Base-by-base conservation (phyloP, 2,329 filamentous ascomycete species). In the Cadophora luteo-olivacea region DNA sequence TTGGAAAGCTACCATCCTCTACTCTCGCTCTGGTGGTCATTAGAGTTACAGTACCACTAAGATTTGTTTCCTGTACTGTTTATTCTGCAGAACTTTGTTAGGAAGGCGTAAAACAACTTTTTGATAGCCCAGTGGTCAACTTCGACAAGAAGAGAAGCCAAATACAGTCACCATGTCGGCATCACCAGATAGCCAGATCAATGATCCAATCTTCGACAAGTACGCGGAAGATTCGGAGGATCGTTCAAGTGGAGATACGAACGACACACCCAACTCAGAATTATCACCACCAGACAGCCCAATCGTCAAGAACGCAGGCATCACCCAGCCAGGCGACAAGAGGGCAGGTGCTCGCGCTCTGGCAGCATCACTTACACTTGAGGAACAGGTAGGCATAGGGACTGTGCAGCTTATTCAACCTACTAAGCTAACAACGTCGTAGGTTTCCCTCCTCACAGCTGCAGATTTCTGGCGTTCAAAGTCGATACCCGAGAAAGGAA, bases 391-490 rank as follows among this genome's bases (percentile, higher is more conserved):
- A 55, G 63, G 66, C 24, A 16, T n/a, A 60, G 29, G 32, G 41
- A n/a, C 22, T 9, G 49, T 49, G 38, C 22, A 33, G 48, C 14
- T 8, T 16, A 8, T 54, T 25, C 33, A 25, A 58, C 7, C 36
- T 25, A 8, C 22, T 48, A 48, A 64, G 66, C 61, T 76, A 51
- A 74, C 41, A 62, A 25, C 9, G 16, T 38, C 16, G 5, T 32
- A 89, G 85, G 82, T 89, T 51, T 88, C 87, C 3, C 79, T 89
- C 1, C 81, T 89, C 25, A 86, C 86, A 22, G 88, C 86, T 12
- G 86, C 85, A 25, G 89, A 92, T 76, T 91, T 91, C 75, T 92
- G 90, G 90, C 87, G 90, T 71, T 92, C 89, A 2, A 87, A 85
- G 68, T 79, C 88, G 0, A 86, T 92, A 63, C 84, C 86, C 2